Conservation (phyloP, 148 eudicot species). For the Dianthus caryophyllus region DNA sequence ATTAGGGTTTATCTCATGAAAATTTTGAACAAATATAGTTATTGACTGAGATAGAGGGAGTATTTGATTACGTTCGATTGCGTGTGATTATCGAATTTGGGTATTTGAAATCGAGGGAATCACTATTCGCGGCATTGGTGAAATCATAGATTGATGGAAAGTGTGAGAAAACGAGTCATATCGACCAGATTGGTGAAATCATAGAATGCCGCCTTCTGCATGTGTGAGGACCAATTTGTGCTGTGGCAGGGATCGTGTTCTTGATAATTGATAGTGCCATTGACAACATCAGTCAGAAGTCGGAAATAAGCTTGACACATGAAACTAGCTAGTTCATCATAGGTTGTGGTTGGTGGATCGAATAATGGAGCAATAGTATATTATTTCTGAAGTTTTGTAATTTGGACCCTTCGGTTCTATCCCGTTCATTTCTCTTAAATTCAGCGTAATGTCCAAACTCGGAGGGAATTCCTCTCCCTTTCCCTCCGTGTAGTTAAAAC, state of each 20-base stretch:
- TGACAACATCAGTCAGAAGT: background rate
- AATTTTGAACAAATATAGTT: too few species aligned
- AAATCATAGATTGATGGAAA: background rate
- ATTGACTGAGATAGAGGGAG: too few species aligned
- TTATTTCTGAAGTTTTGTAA: too few species aligned
- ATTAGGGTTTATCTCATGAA: background rate
- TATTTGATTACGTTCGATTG: background rate
- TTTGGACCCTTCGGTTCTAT: too few species aligned
- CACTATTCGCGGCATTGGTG: background rate
- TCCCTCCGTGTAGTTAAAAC: background rate
- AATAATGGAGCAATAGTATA: too few species aligned
- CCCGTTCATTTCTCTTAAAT: too few species aligned
- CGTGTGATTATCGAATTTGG: background rate
- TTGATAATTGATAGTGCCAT: background rate
- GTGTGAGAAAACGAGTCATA: background rate
- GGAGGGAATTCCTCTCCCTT: too few species aligned
- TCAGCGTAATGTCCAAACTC: too few species aligned
- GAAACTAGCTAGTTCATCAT: background rate
- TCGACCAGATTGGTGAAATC: background rate
- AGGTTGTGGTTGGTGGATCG: background rate
- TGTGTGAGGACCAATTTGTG: background rate
- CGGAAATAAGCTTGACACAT: too few species aligned
- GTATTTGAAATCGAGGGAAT: background rate
- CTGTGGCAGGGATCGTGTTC: background rate
- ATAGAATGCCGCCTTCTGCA: background rate